These are phyloP conservation scores for Penicillium pulvis DNA, from an alignment of 495 filamentous ascomycete genomes.

Conservation along the genomic window DNA sequence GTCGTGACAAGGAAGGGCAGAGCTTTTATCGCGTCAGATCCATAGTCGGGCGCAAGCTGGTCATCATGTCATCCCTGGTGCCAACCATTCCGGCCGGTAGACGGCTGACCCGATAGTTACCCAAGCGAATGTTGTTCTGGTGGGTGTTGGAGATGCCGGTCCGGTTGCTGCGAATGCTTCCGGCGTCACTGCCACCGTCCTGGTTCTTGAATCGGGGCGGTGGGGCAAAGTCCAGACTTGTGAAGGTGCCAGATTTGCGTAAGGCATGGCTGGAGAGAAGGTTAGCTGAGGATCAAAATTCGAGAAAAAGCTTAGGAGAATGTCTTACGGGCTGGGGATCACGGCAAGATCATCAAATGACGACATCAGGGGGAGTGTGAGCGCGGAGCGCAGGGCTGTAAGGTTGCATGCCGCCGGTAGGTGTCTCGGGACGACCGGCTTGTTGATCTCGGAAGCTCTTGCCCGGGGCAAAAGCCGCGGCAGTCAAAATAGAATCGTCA, in stretches of 20 bases:
- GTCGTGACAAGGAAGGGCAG: slow-evolving; percentile 29
- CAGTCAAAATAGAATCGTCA: slow-evolving; percentile 75
- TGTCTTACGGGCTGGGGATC: slow-evolving; percentile 88
- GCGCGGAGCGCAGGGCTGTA: slow-evolving; percentile 70
- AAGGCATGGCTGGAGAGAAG: slow-evolving; percentile 65
- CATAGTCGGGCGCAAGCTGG: slow-evolving; percentile 78
- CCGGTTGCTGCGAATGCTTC: slow-evolving; percentile 83
- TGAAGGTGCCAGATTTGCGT: slow-evolving; percentile 87
- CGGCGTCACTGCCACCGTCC: slow-evolving; percentile 76
- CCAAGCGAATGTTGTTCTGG: slow-evolving; percentile 75
- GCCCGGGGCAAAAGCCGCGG: slow-evolving; percentile 88
- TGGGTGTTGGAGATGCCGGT: slow-evolving; percentile 76
- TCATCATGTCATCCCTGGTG: slow-evolving; percentile 69
- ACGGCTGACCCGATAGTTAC: slow-evolving; percentile 87
- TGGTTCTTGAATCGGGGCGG: slow-evolving; percentile 78
- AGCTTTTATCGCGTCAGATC: slow-evolving; percentile 48
- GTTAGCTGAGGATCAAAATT: slow-evolving; percentile 28
- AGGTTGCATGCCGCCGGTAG: slow-evolving; percentile 70
- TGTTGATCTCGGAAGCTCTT: slow-evolving; percentile 65
- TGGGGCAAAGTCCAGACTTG: slow-evolving; percentile 91
- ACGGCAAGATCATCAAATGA: slow-evolving; percentile 83
- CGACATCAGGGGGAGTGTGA: slow-evolving; percentile 73
- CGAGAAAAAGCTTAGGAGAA: slow-evolving; percentile 27
- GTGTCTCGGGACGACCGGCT: slow-evolving; percentile 78
- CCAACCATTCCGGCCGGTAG: slow-evolving; percentile 83